These are phyloP conservation scores for Paraglomus brasilianum DNA, from an alignment of 192 early-diverging fungal species.

Conservation along the genomic window DNA sequence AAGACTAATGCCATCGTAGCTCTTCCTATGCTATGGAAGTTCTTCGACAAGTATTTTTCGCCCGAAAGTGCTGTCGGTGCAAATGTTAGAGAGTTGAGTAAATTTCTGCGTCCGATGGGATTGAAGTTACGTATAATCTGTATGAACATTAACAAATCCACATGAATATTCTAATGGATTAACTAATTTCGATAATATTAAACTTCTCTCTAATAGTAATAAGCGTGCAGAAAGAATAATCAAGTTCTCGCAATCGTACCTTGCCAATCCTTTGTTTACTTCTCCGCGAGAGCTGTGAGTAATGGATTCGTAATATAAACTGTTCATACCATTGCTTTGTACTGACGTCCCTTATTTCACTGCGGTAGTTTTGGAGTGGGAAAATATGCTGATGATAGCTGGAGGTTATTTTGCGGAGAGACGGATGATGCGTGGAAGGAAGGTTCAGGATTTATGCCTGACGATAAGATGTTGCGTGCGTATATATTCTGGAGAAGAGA, in stretches of 20 bases:
- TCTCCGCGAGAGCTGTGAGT: constrained; percentile 11
- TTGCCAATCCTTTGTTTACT: constrained; percentile 12
- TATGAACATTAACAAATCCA: background rate
- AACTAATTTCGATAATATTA: background rate
- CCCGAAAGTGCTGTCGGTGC: constrained; percentile 19
- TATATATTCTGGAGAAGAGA: constrained; percentile 22
- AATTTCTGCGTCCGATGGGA: constrained; percentile 27
- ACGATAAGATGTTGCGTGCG: constrained; percentile 22
- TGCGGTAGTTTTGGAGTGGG: constrained; percentile 23
- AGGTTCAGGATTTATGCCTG: constrained; percentile 6
- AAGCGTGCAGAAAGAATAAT: constrained; percentile 20
- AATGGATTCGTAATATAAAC: too few species aligned
- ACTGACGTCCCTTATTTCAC: too few species aligned
- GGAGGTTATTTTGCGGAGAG: constrained; percentile 29
- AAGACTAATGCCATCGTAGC: constrained; percentile 16
- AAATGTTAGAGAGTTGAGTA: background rate
- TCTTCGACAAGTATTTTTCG: constrained; percentile 25
- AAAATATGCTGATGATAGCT: constrained; percentile 33
- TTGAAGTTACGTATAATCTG: constrained; percentile 22
- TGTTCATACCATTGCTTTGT: too few species aligned
- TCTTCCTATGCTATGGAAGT: constrained; percentile 28
- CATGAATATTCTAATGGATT: too few species aligned
- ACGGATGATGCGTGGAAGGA: constrained; percentile 25
- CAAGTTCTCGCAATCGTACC: constrained; percentile 24
- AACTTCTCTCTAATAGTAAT: constrained; percentile 17